Evolutionary conservation across 257 asterid genomes (phyloP).

Genomic region (Linaria vulgaris): DNA sequence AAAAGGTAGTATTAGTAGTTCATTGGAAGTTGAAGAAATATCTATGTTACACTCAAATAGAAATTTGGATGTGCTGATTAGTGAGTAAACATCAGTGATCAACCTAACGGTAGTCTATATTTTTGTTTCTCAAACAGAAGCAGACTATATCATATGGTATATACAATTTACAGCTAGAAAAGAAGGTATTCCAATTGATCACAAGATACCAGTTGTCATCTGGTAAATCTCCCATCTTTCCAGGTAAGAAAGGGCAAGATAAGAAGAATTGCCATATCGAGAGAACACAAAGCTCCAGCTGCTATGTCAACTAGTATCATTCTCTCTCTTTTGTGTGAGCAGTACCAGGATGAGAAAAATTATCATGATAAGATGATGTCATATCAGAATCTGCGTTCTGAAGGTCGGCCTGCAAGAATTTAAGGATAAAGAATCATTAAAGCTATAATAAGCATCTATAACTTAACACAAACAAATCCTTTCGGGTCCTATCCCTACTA

Average conservation of each 20-base stretch:
- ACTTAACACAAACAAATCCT: not conserved
- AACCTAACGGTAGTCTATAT: too few relatives aligned
- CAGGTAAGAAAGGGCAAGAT: too few relatives aligned
- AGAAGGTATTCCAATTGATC: not conserved
- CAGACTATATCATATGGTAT: too few relatives aligned
- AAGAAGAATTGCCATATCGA: too few relatives aligned
- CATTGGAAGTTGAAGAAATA: too few relatives aligned
- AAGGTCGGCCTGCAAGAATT: constrained; percentile 64
- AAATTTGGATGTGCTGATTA: too few relatives aligned
- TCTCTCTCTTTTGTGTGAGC: constrained; percentile 45
- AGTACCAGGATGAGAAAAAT: constrained; percentile 17
- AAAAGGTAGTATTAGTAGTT: too few relatives aligned
- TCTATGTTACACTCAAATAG: too few relatives aligned
- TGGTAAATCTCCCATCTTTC: not conserved
- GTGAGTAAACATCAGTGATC: too few relatives aligned
- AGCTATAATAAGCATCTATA: not conserved
- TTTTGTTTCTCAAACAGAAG: too few relatives aligned
- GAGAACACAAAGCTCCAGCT: constrained; percentile 12
- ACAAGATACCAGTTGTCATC: not conserved
- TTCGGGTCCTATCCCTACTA: too few relatives aligned
- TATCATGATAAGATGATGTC: constrained; percentile 25
- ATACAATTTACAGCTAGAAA: too few relatives aligned
- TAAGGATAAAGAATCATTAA: not conserved
- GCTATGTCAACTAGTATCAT: constrained; percentile 32
- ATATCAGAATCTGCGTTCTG: constrained; percentile 38